Evolutionary conservation across 2,329 filamentous ascomycete species (phyloP).

Genomic region (Ilyonectria mors-panacis): DNA sequence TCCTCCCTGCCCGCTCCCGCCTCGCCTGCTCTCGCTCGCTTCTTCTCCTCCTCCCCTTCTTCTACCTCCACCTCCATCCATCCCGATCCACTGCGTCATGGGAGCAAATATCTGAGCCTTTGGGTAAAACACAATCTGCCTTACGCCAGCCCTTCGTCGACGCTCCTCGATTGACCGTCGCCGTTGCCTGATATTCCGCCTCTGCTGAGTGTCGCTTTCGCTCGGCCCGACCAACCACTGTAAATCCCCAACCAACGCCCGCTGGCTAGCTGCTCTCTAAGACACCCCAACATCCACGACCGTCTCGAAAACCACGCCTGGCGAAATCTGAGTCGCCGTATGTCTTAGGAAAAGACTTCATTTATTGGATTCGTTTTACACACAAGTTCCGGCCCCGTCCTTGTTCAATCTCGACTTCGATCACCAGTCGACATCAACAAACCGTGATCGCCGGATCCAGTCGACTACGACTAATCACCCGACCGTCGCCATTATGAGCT

Average conservation of each 20-base stretch:
- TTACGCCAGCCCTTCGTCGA: slow-evolving; percentile 22
- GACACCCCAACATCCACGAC: slow-evolving; percentile 5
- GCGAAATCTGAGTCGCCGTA: slow-evolving; percentile 8
- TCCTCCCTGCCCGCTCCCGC: slow-evolving; percentile 36
- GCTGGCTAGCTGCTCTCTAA: slow-evolving; percentile 8
- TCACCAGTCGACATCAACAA: slow-evolving; percentile 5
- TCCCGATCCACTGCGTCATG: slow-evolving; percentile 12
- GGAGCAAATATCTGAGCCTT: slow-evolving; percentile 32
- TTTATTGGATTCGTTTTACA: background rate
- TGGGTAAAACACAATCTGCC: slow-evolving; percentile 17
- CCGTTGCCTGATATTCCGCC: slow-evolving; percentile 25
- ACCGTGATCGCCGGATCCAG: background rate
- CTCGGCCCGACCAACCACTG: slow-evolving; percentile 30
- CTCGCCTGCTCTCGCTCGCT: slow-evolving; percentile 28
- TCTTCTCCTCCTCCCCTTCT: slow-evolving; percentile 31
- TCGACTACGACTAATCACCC: slow-evolving; percentile 17
- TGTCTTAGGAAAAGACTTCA: background rate
- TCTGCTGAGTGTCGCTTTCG: slow-evolving; percentile 28
- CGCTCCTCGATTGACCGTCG: slow-evolving; percentile 31
- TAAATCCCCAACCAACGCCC: slow-evolving; percentile 3
- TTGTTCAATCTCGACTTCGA: background rate
- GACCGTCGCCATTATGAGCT: slow-evolving; percentile 57
- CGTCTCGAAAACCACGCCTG: background rate
- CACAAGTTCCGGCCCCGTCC: background rate
- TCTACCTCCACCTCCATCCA: slow-evolving; percentile 11